Evolutionary conservation across 2,329 filamentous ascomycete species (phyloP).

Genomic region (Neopestalotiopsis clavispora): DNA sequence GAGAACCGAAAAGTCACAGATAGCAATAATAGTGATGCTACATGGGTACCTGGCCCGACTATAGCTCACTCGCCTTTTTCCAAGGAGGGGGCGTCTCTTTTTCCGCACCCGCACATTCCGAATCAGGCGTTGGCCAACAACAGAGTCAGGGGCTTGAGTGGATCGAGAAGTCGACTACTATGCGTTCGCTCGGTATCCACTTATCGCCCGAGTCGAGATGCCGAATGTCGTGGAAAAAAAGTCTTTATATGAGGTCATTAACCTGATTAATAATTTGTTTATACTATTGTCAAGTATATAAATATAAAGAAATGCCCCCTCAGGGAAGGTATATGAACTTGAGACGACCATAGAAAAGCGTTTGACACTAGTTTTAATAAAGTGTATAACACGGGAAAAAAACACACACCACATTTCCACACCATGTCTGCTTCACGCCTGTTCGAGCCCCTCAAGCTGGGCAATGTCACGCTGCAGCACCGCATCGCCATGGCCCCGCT

Average conservation of each 20-base stretch:
- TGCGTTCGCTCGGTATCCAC: neutral
- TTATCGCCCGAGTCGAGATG: neutral
- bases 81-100: neutral
- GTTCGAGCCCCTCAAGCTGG: constrained; percentile 47
- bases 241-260: constrained; percentile 1
- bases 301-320: neutral
- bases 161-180: neutral
- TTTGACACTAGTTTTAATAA: neutral
- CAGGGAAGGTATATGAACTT: neutral
- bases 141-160: neutral
- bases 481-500: constrained; percentile 56
- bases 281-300: constrained; percentile 1
- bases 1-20: no score
- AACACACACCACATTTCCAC: neutral
- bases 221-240: constrained; percentile 6
- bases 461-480: constrained; percentile 52
- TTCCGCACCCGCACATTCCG: neutral
- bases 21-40: no score
- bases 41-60: neutral
- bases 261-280: constrained; percentile 5
- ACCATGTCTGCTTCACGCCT: constrained; percentile 27
- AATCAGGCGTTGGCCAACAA: neutral
- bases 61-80: neutral
- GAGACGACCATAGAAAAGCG: neutral
- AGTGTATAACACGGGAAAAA: neutral